These are phyloP conservation scores for Solanum bulbocastanum DNA, from an alignment of 257 asterid genomes.

Conservation along the genomic window DNA sequence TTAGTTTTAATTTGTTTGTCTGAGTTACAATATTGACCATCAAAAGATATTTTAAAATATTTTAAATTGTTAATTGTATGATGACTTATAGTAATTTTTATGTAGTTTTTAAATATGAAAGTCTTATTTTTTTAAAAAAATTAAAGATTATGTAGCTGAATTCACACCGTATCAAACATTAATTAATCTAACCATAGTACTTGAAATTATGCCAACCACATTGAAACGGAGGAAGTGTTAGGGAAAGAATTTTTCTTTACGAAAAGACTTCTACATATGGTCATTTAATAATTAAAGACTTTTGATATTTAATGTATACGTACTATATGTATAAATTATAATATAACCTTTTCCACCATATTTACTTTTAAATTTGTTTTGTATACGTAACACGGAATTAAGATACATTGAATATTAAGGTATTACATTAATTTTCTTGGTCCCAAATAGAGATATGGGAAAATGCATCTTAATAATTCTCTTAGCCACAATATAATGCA, in stretches of 20 bases:
- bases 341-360: background rate
- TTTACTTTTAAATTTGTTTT: background rate
- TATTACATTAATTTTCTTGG: background rate
- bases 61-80: background rate
- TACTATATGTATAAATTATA: background rate
- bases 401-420: background rate
- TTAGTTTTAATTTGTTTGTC: too few relatives aligned
- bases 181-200: background rate
- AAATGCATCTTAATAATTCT: background rate
- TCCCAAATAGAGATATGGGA: background rate
- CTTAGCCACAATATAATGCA: background rate
- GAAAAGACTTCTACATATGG: background rate
- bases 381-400: background rate
- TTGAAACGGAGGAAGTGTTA: background rate
- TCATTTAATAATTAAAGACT: background rate
- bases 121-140: background rate
- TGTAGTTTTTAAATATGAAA: background rate
- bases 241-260: background rate
- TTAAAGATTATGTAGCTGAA: too few relatives aligned
- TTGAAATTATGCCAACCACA: background rate
- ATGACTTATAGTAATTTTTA: background rate
- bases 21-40: too few relatives aligned
- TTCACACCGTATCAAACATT: too few relatives aligned
- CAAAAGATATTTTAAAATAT: background rate
- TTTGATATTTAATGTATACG: background rate